A percentile compares a stretch with the other conserved stretches of the same genome.
Evolutionary conservation across 202 grass and related monocot genomes (phyloP).

Genomic region (Brachypodium distachyon): DNA sequence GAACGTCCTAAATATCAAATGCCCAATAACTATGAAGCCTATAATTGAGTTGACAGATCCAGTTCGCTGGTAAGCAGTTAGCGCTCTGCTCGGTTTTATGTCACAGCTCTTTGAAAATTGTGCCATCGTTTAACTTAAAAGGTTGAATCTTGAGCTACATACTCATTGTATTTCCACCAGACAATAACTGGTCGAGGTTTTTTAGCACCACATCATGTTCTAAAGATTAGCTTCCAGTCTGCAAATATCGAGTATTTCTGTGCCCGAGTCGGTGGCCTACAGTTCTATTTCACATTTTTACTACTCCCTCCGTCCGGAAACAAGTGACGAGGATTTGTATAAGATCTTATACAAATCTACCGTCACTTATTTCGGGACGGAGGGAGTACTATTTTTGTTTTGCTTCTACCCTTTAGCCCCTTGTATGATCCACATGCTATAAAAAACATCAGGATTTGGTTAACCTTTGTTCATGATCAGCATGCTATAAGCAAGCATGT

Average conservation of each 20-base stretch:
- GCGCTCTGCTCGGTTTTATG: not conserved
- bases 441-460: not conserved
- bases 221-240: not conserved
- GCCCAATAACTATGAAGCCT: slow-evolving; percentile 78
- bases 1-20: slow-evolving; percentile 47
- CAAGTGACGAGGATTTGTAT: too few species aligned
- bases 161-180: not conserved
- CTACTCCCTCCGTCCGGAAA: too few species aligned
- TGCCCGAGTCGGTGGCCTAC: not conserved
- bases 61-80: slow-evolving; percentile 66
- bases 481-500: not conserved
- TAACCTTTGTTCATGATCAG: not conserved
- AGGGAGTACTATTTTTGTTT: too few species aligned
- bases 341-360: too few species aligned
- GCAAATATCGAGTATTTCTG: not conserved
- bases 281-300: too few species aligned
- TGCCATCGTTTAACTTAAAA: not conserved
- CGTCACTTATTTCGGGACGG: too few species aligned
- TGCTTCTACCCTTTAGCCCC: too few species aligned
- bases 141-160: not conserved
- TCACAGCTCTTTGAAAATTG: not conserved
- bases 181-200: not conserved
- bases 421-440: not conserved
- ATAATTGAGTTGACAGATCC: slow-evolving; percentile 55
- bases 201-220: not conserved